Evolutionary conservation across 1,284 basidiomycete genomes (phyloP).

Genomic region (Neonothopanus nambi): DNA sequence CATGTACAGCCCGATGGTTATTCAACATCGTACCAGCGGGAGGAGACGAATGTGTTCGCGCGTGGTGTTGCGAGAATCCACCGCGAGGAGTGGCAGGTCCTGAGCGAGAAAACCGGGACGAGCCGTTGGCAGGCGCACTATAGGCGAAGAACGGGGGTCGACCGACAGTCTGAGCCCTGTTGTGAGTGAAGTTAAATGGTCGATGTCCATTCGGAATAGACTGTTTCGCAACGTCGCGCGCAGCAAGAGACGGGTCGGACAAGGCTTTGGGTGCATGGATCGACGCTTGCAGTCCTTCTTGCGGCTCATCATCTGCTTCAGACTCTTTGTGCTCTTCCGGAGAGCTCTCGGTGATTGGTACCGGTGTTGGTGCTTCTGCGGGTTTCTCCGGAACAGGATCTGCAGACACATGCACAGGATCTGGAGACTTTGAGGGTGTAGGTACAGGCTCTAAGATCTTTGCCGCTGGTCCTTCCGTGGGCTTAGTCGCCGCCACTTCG

Average conservation of each 20-base stretch:
- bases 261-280: slow-evolving; percentile 48
- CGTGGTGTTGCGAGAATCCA: slow-evolving; percentile 31
- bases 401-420: too few species aligned
- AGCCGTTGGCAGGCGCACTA: slow-evolving; percentile 25
- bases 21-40: slow-evolving; percentile 36
- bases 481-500: background rate
- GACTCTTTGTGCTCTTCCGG: background rate
- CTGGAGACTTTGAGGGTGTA: too few species aligned
- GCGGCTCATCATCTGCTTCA: slow-evolving; percentile 7
- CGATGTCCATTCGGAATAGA: slow-evolving; percentile 21
- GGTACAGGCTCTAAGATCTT: too few species aligned
- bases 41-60: slow-evolving; percentile 67
- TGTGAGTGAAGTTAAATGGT: slow-evolving; percentile 40
- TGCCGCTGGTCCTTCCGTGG: background rate
- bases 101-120: slow-evolving; percentile 37
- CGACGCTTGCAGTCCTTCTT: slow-evolving; percentile 36
- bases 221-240: slow-evolving; percentile 32
- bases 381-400: too few species aligned
- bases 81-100: slow-evolving; percentile 41
- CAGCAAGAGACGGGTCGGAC: slow-evolving; percentile 33
- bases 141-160: slow-evolving; percentile 32
- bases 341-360: too few species aligned
- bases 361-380: too few species aligned
- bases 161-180: slow-evolving; percentile 54
- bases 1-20: slow-evolving; percentile 39